A percentile compares a stretch with the other conserved stretches of the same genome.
phyloP scores from a whole-genome alignment of 2,329 filamentous ascomycete genomes.

The Xylariaceae sp. region DNA sequence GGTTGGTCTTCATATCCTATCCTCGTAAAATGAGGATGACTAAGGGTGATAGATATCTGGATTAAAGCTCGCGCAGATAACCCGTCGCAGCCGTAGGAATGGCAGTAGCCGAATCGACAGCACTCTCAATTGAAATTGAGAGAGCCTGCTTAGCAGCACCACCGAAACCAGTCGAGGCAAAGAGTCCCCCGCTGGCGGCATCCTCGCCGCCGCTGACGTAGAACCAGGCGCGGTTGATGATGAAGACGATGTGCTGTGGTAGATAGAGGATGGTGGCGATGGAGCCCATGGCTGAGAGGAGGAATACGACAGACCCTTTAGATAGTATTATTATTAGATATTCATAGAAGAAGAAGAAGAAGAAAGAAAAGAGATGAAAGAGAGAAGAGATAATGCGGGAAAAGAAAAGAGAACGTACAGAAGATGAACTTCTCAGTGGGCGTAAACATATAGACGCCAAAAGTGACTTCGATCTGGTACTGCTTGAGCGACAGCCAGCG shows the following conservation, averaged over 20 bases:
- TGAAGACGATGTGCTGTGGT: slow-evolving; percentile 80
- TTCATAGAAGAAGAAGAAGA: not conserved
- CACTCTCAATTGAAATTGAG: slow-evolving; percentile 35
- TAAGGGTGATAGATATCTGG: no score
- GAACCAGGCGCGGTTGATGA: slow-evolving; percentile 85
- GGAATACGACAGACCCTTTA: slow-evolving; percentile 87
- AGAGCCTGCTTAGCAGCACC: slow-evolving; percentile 42
- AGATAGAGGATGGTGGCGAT: slow-evolving; percentile 90
- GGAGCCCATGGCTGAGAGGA: slow-evolving; percentile 79
- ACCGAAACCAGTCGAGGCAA: slow-evolving; percentile 30
- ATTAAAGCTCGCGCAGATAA: slow-evolving; percentile 28
- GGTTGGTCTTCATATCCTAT: no score
- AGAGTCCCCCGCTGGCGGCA: slow-evolving; percentile 6
- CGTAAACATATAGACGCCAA: slow-evolving; percentile 95
- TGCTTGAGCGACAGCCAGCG: slow-evolving; percentile 92
- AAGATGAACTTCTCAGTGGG: slow-evolving; percentile 95
- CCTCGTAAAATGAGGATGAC: no score
- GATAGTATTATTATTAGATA: not conserved
- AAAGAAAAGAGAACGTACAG: slow-evolving; percentile 58
- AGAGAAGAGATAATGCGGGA: slow-evolving; percentile 1
- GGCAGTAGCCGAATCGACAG: slow-evolving; percentile 24
- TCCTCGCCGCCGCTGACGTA: slow-evolving; percentile 80
- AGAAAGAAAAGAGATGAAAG: not conserved
- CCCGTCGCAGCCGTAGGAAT: slow-evolving; percentile 27
- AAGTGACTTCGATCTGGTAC: slow-evolving; percentile 98